phyloP scores from a whole-genome alignment of 176 grass and related monocot species.

The Phoenix dactylifera region DNA sequence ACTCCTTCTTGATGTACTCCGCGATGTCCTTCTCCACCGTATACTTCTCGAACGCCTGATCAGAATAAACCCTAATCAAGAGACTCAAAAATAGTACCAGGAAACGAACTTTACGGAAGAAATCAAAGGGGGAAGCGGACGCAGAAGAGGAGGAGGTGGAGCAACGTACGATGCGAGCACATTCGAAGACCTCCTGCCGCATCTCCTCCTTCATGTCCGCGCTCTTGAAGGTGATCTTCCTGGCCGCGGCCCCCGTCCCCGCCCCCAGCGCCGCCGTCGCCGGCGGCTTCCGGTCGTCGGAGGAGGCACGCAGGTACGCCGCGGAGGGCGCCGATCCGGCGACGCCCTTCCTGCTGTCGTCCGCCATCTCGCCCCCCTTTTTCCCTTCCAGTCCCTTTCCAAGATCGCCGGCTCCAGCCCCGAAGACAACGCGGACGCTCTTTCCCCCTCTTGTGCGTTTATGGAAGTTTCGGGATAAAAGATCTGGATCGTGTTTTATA shows the following conservation, averaged over 20 bases:
- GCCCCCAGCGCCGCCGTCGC: conserved; percentile 17
- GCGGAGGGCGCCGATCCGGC: conserved; percentile 12
- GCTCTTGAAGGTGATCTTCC: conserved; percentile 87
- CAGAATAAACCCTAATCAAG: conserved; percentile 3
- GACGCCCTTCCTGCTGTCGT: conserved; percentile 35
- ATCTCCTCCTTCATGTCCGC: conserved; percentile 99
- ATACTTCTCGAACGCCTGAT: conserved; percentile 80
- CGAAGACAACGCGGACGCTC: too few relatives aligned
- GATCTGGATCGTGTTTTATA: too few relatives aligned
- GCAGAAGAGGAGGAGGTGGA: background rate
- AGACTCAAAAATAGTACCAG: background rate
- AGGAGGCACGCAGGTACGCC: conserved; percentile 26
- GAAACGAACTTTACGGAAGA: background rate
- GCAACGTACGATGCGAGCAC: conserved; percentile 61
- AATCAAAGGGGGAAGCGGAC: background rate
- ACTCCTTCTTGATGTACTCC: conserved; percentile 99
- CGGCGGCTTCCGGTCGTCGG: conserved; percentile 46
- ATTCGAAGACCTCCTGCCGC: conserved; percentile 79
- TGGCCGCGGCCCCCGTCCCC: conserved; percentile 20
- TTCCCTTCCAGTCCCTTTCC: background rate
- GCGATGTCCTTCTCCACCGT: conserved; percentile 95
- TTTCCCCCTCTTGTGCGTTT: too few relatives aligned
- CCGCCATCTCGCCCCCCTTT: conserved; percentile 45
- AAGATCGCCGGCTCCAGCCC: too few relatives aligned
- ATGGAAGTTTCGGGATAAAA: too few relatives aligned